These are phyloP conservation scores for Aspergillus saccharolyticus DNA, from an alignment of 495 filamentous ascomycete genomes.

Conservation along the genomic window DNA sequence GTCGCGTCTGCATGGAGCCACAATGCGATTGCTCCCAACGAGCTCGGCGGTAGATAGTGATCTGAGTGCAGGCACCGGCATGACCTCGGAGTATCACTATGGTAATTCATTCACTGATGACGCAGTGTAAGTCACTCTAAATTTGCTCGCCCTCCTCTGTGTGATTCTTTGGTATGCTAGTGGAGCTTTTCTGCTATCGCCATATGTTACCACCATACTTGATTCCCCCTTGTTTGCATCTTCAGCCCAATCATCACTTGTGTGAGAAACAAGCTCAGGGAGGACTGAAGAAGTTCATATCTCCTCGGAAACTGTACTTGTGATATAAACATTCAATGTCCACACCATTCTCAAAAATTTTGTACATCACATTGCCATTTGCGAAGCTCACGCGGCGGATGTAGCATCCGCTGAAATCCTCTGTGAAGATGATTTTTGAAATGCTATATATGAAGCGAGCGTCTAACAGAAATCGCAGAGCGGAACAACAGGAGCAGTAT, in stretches of 20 bases:
- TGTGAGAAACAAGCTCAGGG: background rate
- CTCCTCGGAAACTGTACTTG: background rate
- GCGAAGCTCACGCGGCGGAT: background rate
- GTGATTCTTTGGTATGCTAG: conserved; percentile 13
- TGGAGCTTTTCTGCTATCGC: background rate
- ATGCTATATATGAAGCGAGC: conserved; percentile 9
- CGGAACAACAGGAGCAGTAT: conserved; percentile 19
- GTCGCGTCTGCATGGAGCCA: conserved; percentile 38
- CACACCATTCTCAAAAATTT: background rate
- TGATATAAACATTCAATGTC: background rate
- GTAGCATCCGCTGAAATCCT: background rate
- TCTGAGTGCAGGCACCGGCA: conserved; percentile 16
- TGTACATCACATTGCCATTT: background rate
- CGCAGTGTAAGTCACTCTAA: conserved; percentile 13
- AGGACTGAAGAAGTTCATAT: background rate
- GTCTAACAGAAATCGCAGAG: conserved; percentile 30
- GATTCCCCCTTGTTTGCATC: conserved; percentile 5
- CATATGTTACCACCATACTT: background rate
- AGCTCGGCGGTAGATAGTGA: conserved; percentile 38
- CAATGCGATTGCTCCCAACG: conserved; percentile 59
- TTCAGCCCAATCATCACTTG: background rate
- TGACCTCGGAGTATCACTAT: conserved; percentile 16
- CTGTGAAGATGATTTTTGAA: background rate
- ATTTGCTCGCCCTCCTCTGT: background rate
- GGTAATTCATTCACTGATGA: conserved; percentile 19